Evolutionary conservation across 78 protist species (phyloP).

Genomic region (Dictyostelium capitatum): DNA sequence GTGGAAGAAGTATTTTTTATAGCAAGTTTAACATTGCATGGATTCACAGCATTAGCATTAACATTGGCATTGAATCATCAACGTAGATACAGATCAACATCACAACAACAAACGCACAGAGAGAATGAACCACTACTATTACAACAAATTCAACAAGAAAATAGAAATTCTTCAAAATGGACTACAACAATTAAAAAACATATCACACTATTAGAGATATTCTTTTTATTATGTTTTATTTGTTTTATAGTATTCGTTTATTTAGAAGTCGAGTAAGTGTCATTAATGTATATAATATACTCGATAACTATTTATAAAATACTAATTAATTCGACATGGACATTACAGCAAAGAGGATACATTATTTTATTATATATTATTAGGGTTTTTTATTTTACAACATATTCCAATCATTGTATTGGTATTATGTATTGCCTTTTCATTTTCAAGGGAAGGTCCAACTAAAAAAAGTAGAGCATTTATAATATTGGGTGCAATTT

Average conservation of each 20-base stretch:
- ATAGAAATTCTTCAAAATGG: constrained; percentile 13
- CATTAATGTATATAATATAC: too few species aligned
- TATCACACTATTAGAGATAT: constrained; percentile 21
- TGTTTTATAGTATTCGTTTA: constrained; percentile 63
- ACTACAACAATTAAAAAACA: constrained; percentile 4
- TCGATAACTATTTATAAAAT: neutral
- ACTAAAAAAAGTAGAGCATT: constrained; percentile 68
- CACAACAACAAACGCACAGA: constrained; percentile 43
- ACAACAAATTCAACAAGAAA: constrained; percentile 52
- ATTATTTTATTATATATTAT: constrained; percentile 49
- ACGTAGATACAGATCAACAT: constrained; percentile 64
- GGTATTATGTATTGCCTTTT: constrained; percentile 44
- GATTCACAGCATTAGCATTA: constrained; percentile 61
- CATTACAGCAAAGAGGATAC: constrained; percentile 48
- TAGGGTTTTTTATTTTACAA: constrained; percentile 51
- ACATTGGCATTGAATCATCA: constrained; percentile 74
- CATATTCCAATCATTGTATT: constrained; percentile 65
- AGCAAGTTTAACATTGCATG: constrained; percentile 70
- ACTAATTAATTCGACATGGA: too few species aligned
- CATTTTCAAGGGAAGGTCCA: constrained; percentile 62
- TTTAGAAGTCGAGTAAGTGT: constrained; percentile 60
- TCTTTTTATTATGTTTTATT: constrained; percentile 45
- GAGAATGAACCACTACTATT: constrained; percentile 53
- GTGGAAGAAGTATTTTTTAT: constrained; percentile 58
- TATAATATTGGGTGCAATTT: constrained; percentile 58